Base-by-base conservation (phyloP, 1,284 basidiomycete genomes). In the Ganoderma resinaceum region DNA sequence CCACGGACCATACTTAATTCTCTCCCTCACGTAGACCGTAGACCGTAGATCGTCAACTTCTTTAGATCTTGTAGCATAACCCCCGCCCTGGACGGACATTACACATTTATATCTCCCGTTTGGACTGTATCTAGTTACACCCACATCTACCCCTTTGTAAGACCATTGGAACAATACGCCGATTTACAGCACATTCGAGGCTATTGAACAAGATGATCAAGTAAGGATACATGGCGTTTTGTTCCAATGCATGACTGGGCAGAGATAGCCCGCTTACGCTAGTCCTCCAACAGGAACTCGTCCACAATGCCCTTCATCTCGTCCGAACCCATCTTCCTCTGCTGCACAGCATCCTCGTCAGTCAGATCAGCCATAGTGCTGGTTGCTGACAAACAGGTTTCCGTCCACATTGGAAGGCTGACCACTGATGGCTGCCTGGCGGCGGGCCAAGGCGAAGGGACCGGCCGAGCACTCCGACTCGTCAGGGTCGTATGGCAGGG, bases 401-500 rank as follows among this genome's bases (percentile, higher is more conserved):
- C 70, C 0, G 69, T 61, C 73, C 73, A 74, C 2, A 72, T 65
- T 1, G 73, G 73, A 5, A 72, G 67, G 26, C 67, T 20, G 2
- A 70, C 68, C 0, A 38, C 52, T n/a, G 63, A 29, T 5, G 64
- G 16, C 16, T 49, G 42, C 0, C 61, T 16, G 16, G 33, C 16
- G 33, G 33, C 18, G 0, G 70, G 66, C 69, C 71, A 72, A 0
- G 71, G 72, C 31, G 74, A 61, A 5, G 72, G 68, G 0, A 63
- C 69, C 3, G 72, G 68, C 9, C 74, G 70, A 18, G 72, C 70
- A 33, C 72, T 73, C 42, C 66, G 66, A 60, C 74, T 75, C 6
- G 74, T 75, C 7, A 75, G 55, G 16, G 72, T 75, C 18, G 72
- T 74, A 62, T 74, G 71, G 66, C 74, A 75, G 29, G 72, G 67